Conservation (phyloP, 208 protist species). For the Leishmania arabica region DNA sequence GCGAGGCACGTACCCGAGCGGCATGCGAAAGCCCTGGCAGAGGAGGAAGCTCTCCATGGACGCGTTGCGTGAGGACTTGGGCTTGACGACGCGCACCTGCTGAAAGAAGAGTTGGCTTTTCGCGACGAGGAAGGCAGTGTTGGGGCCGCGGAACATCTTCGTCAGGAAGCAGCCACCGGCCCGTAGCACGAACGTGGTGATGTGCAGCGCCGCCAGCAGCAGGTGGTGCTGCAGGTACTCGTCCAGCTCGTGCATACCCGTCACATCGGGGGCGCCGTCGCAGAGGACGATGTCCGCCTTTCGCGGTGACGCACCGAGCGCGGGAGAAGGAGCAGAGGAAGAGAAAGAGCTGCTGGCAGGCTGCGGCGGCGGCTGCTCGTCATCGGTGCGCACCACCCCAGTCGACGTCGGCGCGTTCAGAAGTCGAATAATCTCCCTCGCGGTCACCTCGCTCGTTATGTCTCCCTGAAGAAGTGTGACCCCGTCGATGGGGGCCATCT, state of each 20-base stretch:
- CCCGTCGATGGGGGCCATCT: conserved; percentile 99
- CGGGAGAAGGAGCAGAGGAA: background rate
- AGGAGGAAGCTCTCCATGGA: conserved; percentile 97
- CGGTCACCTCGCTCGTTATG: conserved; percentile 86
- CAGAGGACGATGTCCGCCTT: conserved; percentile 98
- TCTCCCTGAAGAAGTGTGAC: conserved; percentile 92
- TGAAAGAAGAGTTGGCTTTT: conserved; percentile 98
- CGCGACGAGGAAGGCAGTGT: conserved; percentile 91
- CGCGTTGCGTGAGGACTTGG: conserved; percentile 95
- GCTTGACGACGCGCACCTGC: conserved; percentile 96
- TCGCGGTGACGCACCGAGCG: conserved; percentile 13
- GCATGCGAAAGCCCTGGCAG: conserved; percentile 92
- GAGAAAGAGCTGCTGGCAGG: background rate
- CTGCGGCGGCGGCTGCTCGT: background rate
- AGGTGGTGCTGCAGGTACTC: conserved; percentile 99
- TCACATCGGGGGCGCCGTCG: conserved; percentile 99
- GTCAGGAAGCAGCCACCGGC: conserved; percentile 95
- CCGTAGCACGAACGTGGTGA: conserved; percentile 96
- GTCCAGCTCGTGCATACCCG: conserved; percentile 99
- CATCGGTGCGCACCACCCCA: background rate
- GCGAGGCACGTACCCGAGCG: conserved; percentile 78
- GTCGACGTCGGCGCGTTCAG: conserved; percentile 71
- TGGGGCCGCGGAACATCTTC: conserved; percentile 99
- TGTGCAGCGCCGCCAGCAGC: conserved; percentile 97
- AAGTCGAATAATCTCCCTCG: conserved; percentile 89